phyloP scores from a whole-genome alignment of 352 stramenopile species.

The Phytophthora pisi region DNA sequence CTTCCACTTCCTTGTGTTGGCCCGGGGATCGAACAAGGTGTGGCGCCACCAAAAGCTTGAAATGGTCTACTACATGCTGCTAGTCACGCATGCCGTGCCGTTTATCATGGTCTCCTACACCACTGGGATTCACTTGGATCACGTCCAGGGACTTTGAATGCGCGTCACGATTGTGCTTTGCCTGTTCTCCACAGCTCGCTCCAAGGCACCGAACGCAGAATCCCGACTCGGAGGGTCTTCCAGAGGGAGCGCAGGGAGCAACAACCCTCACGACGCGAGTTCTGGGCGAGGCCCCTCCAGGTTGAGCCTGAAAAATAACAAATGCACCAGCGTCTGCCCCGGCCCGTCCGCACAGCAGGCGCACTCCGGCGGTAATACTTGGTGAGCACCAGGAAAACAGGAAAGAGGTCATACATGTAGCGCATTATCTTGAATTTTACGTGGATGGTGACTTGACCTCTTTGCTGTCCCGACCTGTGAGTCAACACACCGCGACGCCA shows the following conservation, averaged over 20 bases:
- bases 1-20: conserved; percentile 1
- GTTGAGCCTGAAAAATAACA: background rate
- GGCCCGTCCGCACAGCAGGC: background rate
- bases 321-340: background rate
- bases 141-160: conserved; percentile 16
- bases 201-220: conserved; percentile 1
- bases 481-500: too few relatives aligned
- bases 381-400: too few relatives aligned
- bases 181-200: conserved; percentile 10
- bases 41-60: conserved; percentile 15
- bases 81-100: conserved; percentile 12
- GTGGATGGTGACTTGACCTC: too few relatives aligned
- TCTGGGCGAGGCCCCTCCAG: background rate
- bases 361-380: too few relatives aligned
- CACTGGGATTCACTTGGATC: conserved; percentile 12
- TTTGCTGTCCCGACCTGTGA: too few relatives aligned
- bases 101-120: conserved; percentile 3
- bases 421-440: too few relatives aligned
- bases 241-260: background rate
- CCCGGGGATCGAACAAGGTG: background rate
- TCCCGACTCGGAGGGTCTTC: conserved; percentile 1
- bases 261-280: background rate
- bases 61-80: conserved; percentile 21
- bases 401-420: too few relatives aligned
- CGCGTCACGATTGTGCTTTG: conserved; percentile 13